A percentile compares a stretch with the other conserved stretches of the same genome.
Conservation (phyloP, 208 protist species). For the Leishmania martiniquensis region DNA sequence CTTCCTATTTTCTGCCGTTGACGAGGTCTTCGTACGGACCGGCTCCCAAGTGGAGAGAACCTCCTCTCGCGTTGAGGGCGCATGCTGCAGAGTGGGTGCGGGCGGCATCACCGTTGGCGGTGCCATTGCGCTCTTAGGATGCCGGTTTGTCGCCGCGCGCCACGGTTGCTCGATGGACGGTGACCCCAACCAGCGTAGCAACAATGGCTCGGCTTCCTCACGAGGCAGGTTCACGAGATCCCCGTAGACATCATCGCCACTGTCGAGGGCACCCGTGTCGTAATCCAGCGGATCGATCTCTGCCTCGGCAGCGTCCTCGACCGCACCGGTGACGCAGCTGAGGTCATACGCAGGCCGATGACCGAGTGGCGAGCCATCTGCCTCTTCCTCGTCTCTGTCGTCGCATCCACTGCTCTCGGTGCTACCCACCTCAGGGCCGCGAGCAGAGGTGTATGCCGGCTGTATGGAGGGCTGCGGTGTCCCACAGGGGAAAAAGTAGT, state of each 20-base stretch:
- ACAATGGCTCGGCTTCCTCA: neutral
- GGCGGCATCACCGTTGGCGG: neutral
- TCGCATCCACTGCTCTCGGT: neutral
- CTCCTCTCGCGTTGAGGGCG: neutral
- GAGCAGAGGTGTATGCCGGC: neutral
- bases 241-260: neutral
- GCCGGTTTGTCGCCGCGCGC: neutral
- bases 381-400: neutral
- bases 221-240: neutral
- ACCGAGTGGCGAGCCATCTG: neutral
- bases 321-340: neutral
- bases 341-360: constrained; percentile 10
- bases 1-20: neutral
- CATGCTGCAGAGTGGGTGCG: neutral
- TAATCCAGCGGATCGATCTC: neutral
- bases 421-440: neutral
- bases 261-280: neutral
- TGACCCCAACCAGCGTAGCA: neutral
- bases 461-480: neutral
- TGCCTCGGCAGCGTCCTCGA: neutral
- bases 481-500: neutral
- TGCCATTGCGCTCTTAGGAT: neutral
- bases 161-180: neutral
- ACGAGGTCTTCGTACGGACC: constrained; percentile 4
- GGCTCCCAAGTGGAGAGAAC: neutral